These are phyloP conservation scores for Fusarium pseudoanthophilum DNA, from an alignment of 2,329 filamentous ascomycete species.

Conservation along the genomic window DNA sequence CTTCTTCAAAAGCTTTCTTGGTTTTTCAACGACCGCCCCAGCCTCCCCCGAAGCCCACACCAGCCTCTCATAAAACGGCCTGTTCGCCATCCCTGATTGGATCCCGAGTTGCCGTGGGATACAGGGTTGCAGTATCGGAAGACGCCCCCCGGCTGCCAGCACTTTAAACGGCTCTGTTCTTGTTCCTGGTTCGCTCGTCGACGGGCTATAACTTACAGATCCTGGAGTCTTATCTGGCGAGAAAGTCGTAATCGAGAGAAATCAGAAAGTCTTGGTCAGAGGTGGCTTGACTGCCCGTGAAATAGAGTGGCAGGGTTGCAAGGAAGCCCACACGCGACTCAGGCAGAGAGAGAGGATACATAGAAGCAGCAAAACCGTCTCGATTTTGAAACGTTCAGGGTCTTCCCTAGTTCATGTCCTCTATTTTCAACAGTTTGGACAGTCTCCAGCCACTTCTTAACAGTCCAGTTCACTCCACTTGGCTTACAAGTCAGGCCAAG, in stretches of 20 bases:
- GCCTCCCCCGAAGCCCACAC: slow-evolving; percentile 8
- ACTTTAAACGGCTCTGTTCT: slow-evolving; percentile 28
- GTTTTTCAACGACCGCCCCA: slow-evolving; percentile 2
- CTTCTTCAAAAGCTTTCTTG: slow-evolving; percentile 8
- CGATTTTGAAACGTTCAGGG: slow-evolving; percentile 13
- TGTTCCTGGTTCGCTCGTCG: slow-evolving; percentile 26
- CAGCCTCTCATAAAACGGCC: slow-evolving; percentile 27
- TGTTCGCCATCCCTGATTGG: slow-evolving; percentile 14
- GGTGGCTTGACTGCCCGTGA: neutral
- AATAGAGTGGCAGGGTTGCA: slow-evolving; percentile 34
- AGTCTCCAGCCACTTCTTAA: slow-evolving; percentile 14
- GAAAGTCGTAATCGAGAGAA: slow-evolving; percentile 3
- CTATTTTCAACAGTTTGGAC: neutral
- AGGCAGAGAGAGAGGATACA: slow-evolving; percentile 2
- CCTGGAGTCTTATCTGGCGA: slow-evolving; percentile 20
- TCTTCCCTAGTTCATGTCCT: slow-evolving; percentile 5
- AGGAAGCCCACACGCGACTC: neutral
- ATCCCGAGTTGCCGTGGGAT: slow-evolving; percentile 26
- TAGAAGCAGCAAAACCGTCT: slow-evolving; percentile 22
- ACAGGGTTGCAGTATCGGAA: slow-evolving; percentile 27
- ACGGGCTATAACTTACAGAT: slow-evolving; percentile 16
- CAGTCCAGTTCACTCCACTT: neutral
- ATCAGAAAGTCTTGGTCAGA: neutral
- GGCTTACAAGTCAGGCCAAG: neutral
- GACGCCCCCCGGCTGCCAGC: slow-evolving; percentile 32